Conservation (phyloP, 2,329 filamentous ascomycete genomes). For the Sclerotinia glacialis region DNA sequence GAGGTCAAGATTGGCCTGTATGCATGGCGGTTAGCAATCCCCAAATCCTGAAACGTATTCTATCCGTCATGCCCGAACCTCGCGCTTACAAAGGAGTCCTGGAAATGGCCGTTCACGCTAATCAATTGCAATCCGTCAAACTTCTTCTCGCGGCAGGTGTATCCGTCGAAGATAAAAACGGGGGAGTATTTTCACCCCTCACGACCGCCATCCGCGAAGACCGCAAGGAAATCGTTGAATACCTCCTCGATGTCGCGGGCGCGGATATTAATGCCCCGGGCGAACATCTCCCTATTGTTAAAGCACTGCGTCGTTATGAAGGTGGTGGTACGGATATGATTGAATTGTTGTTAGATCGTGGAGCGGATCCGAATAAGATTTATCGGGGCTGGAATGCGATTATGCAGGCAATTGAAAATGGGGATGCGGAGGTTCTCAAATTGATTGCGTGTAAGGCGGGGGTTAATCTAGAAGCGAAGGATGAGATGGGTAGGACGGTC, state of each 20-base stretch:
- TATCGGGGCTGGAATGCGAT: constrained; percentile 66
- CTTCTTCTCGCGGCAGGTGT: constrained; percentile 46
- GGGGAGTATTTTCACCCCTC: constrained; percentile 67
- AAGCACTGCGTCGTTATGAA: constrained; percentile 60
- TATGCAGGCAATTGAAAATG: constrained; percentile 64
- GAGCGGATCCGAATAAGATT: constrained; percentile 65
- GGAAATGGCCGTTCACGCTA: constrained; percentile 64
- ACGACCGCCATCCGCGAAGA: constrained; percentile 66
- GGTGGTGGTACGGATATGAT: constrained; percentile 58
- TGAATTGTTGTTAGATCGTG: constrained; percentile 59
- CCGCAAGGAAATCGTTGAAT: constrained; percentile 58
- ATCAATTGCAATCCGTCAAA: constrained; percentile 66
- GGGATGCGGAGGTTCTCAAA: constrained; percentile 53
- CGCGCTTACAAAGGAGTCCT: constrained; percentile 64
- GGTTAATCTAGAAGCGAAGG: constrained; percentile 51
- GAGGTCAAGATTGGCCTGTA: constrained; percentile 68
- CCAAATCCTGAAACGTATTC: constrained; percentile 55
- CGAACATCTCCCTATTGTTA: constrained; percentile 69
- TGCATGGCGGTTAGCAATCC: constrained; percentile 66
- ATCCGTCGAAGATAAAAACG: constrained; percentile 68
- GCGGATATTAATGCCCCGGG: constrained; percentile 66
- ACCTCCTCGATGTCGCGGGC: constrained; percentile 58
- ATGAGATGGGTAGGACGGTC: constrained; percentile 54
- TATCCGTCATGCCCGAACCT: constrained; percentile 56
- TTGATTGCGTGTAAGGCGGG: constrained; percentile 50